These are phyloP conservation scores for Chaetomiaceae sp. DNA, from an alignment of 2,329 filamentous ascomycete species.

Conservation along the genomic window DNA sequence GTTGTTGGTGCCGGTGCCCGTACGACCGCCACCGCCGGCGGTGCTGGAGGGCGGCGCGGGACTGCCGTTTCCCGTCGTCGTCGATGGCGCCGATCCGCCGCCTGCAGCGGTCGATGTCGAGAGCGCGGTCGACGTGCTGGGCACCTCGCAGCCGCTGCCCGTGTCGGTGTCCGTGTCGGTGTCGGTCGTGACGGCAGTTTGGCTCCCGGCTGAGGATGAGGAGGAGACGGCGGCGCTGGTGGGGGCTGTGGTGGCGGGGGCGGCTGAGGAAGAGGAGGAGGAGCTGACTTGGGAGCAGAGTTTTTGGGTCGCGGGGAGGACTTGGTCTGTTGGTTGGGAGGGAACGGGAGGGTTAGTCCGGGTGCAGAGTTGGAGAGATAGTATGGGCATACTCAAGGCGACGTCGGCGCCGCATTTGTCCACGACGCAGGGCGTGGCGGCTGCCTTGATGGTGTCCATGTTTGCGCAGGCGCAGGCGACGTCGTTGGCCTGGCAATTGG, in stretches of 20 bases:
- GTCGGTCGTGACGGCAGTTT: background rate
- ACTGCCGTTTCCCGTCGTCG: too few relatives aligned
- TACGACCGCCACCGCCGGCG: too few relatives aligned
- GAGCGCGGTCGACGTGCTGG: too few relatives aligned
- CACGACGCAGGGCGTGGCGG: conserved; percentile 24
- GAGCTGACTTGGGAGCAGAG: conserved; percentile 54
- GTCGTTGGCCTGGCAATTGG: conserved; percentile 19
- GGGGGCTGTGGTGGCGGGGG: conserved; percentile 1
- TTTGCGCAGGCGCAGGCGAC: conserved; percentile 24
- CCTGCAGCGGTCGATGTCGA: too few relatives aligned
- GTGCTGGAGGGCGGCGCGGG: too few relatives aligned
- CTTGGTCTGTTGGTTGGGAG: conserved; percentile 15
- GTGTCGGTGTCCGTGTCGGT: background rate
- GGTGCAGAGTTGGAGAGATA: too few relatives aligned
- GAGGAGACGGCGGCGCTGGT: background rate
- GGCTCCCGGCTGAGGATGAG: background rate
- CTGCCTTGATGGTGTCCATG: conserved; percentile 16
- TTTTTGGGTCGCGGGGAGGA: conserved; percentile 42
- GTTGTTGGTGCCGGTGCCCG: too few relatives aligned
- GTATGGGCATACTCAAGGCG: conserved; percentile 18
- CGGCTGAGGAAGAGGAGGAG: conserved; percentile 31
- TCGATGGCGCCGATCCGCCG: too few relatives aligned
- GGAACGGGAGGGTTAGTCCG: background rate
- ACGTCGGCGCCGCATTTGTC: conserved; percentile 19
- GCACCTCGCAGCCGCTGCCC: background rate